Evolutionary conservation across 345 rosid species (phyloP).

Genomic region (Psidium guajava): DNA sequence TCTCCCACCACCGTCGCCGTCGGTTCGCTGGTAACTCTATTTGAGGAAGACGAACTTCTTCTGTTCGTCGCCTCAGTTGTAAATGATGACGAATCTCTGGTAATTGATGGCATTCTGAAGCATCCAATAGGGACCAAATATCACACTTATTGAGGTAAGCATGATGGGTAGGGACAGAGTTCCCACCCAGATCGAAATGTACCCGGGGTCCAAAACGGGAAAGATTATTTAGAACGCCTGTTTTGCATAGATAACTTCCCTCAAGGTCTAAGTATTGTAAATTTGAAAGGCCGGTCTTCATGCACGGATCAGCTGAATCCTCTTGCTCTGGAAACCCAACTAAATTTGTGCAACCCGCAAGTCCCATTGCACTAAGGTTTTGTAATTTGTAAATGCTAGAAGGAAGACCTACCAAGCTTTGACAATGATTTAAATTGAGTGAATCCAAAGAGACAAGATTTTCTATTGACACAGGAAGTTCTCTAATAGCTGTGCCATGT

Average conservation of each 20-base stretch:
- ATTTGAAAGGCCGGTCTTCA: neutral
- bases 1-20: no score
- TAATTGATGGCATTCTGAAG: no score
- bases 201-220: no score
- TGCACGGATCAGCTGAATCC: neutral
- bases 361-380: neutral
- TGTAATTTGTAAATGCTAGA: neutral
- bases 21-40: no score
- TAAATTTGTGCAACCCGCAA: neutral
- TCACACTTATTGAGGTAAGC: no score
- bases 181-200: no score
- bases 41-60: no score
- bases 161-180: no score
- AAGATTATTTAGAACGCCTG: no score
- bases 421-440: fast-evolving
- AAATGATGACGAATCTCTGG: no score
- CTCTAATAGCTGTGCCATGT: neutral
- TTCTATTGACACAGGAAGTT: neutral
- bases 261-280: fast-evolving
- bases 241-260: neutral
- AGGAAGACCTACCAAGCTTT: neutral
- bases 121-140: no score
- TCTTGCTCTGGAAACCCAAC: neutral
- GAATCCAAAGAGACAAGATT: neutral
- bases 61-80: no score